These are phyloP conservation scores for Trichoderma simmonsii DNA, from an alignment of 2,329 filamentous ascomycete genomes.

Conservation along the genomic window DNA sequence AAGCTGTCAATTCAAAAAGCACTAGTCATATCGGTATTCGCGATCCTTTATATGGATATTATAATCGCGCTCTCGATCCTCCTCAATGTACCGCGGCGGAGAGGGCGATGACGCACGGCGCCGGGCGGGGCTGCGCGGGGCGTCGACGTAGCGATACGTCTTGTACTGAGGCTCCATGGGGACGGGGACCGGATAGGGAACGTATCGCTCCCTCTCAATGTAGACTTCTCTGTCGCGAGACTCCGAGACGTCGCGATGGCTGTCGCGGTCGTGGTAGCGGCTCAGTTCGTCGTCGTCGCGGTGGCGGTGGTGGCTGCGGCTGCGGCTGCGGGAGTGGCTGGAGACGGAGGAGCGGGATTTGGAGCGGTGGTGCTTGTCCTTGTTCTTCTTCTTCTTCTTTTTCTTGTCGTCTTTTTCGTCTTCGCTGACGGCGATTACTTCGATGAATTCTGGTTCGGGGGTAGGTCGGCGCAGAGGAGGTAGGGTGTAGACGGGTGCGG, in stretches of 20 bases:
- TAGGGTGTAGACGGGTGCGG: slow-evolving; percentile 17
- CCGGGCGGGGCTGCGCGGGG: slow-evolving; percentile 35
- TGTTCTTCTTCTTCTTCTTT: slow-evolving; percentile 20
- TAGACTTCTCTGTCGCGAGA: slow-evolving; percentile 42
- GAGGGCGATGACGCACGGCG: slow-evolving; percentile 24
- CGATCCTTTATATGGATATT: slow-evolving; percentile 26
- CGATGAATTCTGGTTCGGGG: slow-evolving; percentile 32
- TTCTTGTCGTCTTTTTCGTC: not conserved
- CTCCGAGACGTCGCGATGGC: slow-evolving; percentile 14
- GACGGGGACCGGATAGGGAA: slow-evolving; percentile 43
- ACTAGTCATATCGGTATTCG: slow-evolving; percentile 20
- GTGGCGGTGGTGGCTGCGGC: slow-evolving; percentile 19
- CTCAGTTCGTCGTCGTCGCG: not conserved
- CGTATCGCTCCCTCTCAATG: slow-evolving; percentile 50
- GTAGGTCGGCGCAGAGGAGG: slow-evolving; percentile 25
- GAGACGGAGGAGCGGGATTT: slow-evolving; percentile 21
- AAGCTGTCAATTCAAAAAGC: slow-evolving; percentile 19
- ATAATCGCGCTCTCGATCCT: slow-evolving; percentile 21
- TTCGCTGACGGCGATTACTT: slow-evolving; percentile 40
- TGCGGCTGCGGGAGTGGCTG: slow-evolving; percentile 27
- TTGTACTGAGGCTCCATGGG: slow-evolving; percentile 44
- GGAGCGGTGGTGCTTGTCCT: slow-evolving; percentile 21
- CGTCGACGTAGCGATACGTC: slow-evolving; percentile 53
- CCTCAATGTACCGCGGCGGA: slow-evolving; percentile 32
- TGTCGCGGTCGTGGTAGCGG: not conserved